Evolutionary conservation across 208 protist species (phyloP), one percentile per base, ranked within the genome.

Genomic region (Wallacemonas sp.): DNA sequence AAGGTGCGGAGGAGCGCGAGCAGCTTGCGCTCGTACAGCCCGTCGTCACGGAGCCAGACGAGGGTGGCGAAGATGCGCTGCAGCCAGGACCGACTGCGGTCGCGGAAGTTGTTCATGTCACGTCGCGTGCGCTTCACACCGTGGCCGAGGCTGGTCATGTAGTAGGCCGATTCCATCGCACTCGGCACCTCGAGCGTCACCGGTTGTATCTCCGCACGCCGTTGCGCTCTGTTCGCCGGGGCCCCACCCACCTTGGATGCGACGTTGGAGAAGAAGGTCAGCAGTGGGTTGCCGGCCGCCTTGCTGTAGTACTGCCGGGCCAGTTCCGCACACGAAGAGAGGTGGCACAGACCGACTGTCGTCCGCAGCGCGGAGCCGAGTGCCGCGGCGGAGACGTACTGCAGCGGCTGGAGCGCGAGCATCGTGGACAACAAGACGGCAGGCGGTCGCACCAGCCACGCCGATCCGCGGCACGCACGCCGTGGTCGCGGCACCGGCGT

Each of bases 211-310:
- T 48, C n/a, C 19, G 14, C 58, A 57, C 23, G 55, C 23, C 36
- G 62, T 29, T 29, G 72, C 9, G 8, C 47, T 19, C 11, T 32
- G 19, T 9, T 17, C 2, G 47, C 57, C 0, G 27, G 23, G 12
- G n/a, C n/a, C n/a, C n/a, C n/a, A n/a, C 64, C 63, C 8, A 78
- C 67, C 30, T 65, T 68, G 0, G 72, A 55, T 2, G 72, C 67
- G 11, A 89, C 63, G 60, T 75, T 82, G n/a, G 47, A 67, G 16
- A 85, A 46, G 62, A 85, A 76, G 14, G 30, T 43, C 8, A 80
- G 49, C 0, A 87, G 41, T 36, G 68, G 64, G 12, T 41, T 62
- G 66, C 33, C 62, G 14, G 66, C 52, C 33, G 68, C 66, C 54
- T 75, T 80, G 17, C 29, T 9, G 21, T n/a, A 26, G 60, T 65